A percentile compares a stretch with the other conserved stretches of the same genome.
These are phyloP conservation scores for Phlyctochytrium planicorne DNA, from an alignment of 192 early-diverging fungal genomes.

Conservation along the genomic window DNA sequence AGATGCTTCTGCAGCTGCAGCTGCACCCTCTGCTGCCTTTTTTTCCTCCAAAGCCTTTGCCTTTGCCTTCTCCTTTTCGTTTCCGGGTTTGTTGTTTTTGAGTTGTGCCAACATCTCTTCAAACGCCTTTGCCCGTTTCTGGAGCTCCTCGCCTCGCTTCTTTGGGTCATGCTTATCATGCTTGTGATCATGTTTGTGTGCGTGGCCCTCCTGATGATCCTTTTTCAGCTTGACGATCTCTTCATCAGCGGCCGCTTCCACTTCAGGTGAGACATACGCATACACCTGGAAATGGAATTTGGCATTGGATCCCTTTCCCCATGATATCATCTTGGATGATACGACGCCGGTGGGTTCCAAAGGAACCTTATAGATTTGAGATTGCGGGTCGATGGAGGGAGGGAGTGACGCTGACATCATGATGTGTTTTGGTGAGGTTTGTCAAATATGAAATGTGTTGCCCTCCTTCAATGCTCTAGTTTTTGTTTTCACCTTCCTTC, in stretches of 20 bases:
- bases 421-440: too few relatives aligned
- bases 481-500: too few relatives aligned
- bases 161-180: background rate
- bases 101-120: slow-evolving; percentile 20
- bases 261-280: slow-evolving; percentile 35
- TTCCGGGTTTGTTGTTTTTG: background rate
- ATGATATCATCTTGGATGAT: slow-evolving; percentile 8
- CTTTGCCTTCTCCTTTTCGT: background rate
- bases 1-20: background rate
- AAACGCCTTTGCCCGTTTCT: slow-evolving; percentile 5
- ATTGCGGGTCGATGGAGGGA: slow-evolving; percentile 8
- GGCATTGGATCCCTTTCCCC: slow-evolving; percentile 49
- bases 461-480: too few relatives aligned
- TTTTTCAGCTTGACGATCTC: slow-evolving; percentile 12
- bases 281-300: slow-evolving; percentile 47
- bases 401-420: background rate
- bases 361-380: slow-evolving; percentile 25
- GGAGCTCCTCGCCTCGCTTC: slow-evolving; percentile 10
- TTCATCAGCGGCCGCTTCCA: slow-evolving; percentile 21
- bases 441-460: too few relatives aligned
- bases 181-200: slow-evolving; percentile 14
- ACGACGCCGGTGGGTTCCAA: slow-evolving; percentile 1
- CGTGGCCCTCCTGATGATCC: slow-evolving; percentile 19
- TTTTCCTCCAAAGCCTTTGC: background rate
- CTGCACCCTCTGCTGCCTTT: background rate